Evolutionary conservation across 148 eudicot genomes (phyloP), one percentile per base, ranked within the genome.

Genomic region (Polygonum maritimum): DNA sequence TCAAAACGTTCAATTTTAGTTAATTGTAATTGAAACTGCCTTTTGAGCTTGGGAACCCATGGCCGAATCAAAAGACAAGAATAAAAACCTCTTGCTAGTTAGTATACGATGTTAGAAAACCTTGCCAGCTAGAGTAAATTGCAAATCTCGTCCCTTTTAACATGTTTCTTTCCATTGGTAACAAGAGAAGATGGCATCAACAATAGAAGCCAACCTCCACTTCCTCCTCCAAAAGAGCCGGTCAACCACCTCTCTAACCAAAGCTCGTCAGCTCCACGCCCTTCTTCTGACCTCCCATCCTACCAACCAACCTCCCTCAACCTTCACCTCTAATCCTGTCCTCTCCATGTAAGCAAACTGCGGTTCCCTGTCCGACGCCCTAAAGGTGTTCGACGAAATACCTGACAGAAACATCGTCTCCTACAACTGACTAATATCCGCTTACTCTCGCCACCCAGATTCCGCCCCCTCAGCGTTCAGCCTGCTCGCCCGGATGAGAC

Each of bases 341-440:
- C 75, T 90, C 41, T 85, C 93, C 0, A 85, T 87, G 96, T 94
- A 94, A 69, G 78, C 83, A 0, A 80, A 85, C 57, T 90, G 89
- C 74, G 92, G 92, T 1, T 92, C 96, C 10, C 69, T 86, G 7
- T 3, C 12, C 38, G 69, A 84, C 77, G 78, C 91, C 51, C 89
- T 78, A 57, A 78, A 55, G 1, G 73, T 94, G 89, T 90, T 94
- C 86, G 97, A 94, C 75, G 81, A 85, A 86, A 94, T 94, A 96
- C 91, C 91, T 78, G 82, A 80, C 1, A 79, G 87, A 87, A 94
- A 80, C 81, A 74, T 88, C 60, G 84, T 92, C 38, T 86, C 98
- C 13, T 94, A 86, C 80, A 92, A 87, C 58, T 80, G 85, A 33
- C 82, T 92, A 51, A 85, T 94, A 65, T 65, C 91, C 0, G 86